Percentiles rank a stretch among this genome's conserved stretches.
Evolutionary conservation across 2,329 filamentous ascomycete genomes (phyloP).

Genomic region (Curvularia sp.): DNA sequence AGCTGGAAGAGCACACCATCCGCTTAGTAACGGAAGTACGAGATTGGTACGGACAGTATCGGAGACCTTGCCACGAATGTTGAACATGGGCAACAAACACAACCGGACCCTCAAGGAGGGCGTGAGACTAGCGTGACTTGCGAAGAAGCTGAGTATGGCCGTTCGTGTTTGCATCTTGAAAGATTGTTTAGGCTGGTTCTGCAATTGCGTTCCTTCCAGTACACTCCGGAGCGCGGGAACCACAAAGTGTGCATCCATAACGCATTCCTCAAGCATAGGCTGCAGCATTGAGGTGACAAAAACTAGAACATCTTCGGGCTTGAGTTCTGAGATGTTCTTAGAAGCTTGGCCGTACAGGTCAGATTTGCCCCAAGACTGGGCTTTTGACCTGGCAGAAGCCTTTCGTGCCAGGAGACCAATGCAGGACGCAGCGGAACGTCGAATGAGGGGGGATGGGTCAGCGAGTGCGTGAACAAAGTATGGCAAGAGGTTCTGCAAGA

Average conservation of each 20-base stretch:
- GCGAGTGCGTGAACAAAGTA: constrained; percentile 78
- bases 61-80: constrained; percentile 74
- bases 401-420: constrained; percentile 49
- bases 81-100: constrained; percentile 74
- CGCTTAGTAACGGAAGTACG: constrained; percentile 75
- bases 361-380: constrained; percentile 33
- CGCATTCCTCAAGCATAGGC: constrained; percentile 82
- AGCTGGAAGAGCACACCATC: constrained; percentile 68
- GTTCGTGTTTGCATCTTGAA: constrained; percentile 69
- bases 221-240: constrained; percentile 67
- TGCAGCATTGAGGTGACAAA: constrained; percentile 72
- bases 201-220: constrained; percentile 63
- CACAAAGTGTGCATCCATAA: constrained; percentile 78
- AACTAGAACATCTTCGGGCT: constrained; percentile 61
- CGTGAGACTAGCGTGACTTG: constrained; percentile 73
- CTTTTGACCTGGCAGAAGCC: constrained; percentile 20
- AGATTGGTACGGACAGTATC: constrained; percentile 75
- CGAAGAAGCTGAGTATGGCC: constrained; percentile 74
- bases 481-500: constrained; percentile 83
- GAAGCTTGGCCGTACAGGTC: constrained; percentile 66
- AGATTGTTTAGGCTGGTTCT: constrained; percentile 31
- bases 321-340: constrained; percentile 64
- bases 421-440: constrained; percentile 75
- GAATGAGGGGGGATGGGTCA: constrained; percentile 78
- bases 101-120: constrained; percentile 74